Conservation (phyloP, 1,284 basidiomycete species). For the Tranzscheliella williamsii region DNA sequence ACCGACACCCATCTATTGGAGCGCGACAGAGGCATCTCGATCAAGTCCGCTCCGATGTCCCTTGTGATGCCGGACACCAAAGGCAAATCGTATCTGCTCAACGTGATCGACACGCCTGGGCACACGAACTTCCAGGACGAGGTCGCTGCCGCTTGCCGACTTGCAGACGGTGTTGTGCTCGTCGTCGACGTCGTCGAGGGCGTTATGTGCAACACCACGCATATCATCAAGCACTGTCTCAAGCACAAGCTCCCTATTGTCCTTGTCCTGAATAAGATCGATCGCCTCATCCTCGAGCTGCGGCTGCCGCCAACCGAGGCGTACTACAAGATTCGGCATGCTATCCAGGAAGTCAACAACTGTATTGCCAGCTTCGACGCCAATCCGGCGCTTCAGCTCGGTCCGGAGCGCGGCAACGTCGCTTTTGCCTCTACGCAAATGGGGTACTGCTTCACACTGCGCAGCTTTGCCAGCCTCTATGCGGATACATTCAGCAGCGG, state of each 20-base stretch:
- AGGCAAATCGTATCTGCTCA: slow-evolving; percentile 90
- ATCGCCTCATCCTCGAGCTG: slow-evolving; percentile 92
- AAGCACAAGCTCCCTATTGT: slow-evolving; percentile 77
- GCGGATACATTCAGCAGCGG: slow-evolving; percentile 75
- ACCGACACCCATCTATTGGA: slow-evolving; percentile 93
- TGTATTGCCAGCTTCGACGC: slow-evolving; percentile 76
- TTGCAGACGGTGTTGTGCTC: slow-evolving; percentile 90
- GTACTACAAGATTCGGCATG: slow-evolving; percentile 98
- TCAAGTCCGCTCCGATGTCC: slow-evolving; percentile 96
- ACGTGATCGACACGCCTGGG: slow-evolving; percentile 95
- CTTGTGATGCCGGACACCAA: slow-evolving; percentile 82
- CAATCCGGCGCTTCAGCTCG: slow-evolving; percentile 81
- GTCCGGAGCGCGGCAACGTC: slow-evolving; percentile 93
- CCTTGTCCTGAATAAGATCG: slow-evolving; percentile 95
- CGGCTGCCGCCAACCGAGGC: slow-evolving; percentile 94
- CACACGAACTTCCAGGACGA: slow-evolving; percentile 96
- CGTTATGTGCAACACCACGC: slow-evolving; percentile 54
- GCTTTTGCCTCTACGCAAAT: slow-evolving; percentile 96
- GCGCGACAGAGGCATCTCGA: slow-evolving; percentile 84
- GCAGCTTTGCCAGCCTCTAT: slow-evolving; percentile 94
- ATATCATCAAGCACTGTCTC: slow-evolving; percentile 51
- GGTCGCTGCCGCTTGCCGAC: slow-evolving; percentile 80
- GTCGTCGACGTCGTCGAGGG: slow-evolving; percentile 65
- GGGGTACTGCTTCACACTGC: slow-evolving; percentile 95
- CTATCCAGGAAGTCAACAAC: slow-evolving; percentile 96